These are phyloP conservation scores for Drosera spatulata DNA, from an alignment of 179 eudicot genomes.

Conservation along the genomic window DNA sequence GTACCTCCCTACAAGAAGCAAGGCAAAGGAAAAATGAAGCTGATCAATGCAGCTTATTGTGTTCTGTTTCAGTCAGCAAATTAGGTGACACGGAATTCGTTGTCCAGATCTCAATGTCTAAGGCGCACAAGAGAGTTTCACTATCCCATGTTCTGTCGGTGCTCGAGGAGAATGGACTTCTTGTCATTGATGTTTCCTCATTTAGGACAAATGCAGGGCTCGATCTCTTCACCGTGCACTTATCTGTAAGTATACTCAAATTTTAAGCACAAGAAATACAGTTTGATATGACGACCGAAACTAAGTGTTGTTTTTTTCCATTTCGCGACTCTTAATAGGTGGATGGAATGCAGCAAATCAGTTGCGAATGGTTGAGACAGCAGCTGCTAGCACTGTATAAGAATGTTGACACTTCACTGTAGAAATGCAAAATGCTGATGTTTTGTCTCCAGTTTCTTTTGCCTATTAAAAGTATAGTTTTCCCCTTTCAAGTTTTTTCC, in stretches of 20 bases:
- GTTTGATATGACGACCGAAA: not conserved
- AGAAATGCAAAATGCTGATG: not conserved
- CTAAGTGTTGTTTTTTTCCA: not conserved
- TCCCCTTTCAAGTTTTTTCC: too few relatives aligned
- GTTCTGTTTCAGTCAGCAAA: conserved; percentile 19
- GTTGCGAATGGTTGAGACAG: not conserved
- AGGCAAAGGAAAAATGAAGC: not conserved
- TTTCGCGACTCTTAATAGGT: not conserved
- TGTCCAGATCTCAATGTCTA: conserved; percentile 34
- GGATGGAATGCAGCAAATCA: not conserved
- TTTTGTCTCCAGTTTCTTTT: not conserved
- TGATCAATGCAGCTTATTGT: conserved; percentile 1
- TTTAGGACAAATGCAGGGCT: conserved; percentile 35
- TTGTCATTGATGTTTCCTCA: conserved; percentile 29
- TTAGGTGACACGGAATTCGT: conserved; percentile 33
- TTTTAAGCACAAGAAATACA: not conserved
- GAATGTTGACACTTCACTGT: not conserved
- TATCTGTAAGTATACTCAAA: conserved; percentile 41
- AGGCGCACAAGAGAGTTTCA: conserved; percentile 6
- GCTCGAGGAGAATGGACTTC: conserved; percentile 36
- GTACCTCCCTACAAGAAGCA: not conserved
- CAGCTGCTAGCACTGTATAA: not conserved
- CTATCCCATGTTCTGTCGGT: conserved; percentile 26
- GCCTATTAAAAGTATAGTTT: too few relatives aligned
- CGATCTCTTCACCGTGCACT: conserved; percentile 25